Evolutionary conservation across 805 yeast genomes (phyloP), one percentile per base, ranked within the genome.

Genomic region (Barnettozyma californica): DNA sequence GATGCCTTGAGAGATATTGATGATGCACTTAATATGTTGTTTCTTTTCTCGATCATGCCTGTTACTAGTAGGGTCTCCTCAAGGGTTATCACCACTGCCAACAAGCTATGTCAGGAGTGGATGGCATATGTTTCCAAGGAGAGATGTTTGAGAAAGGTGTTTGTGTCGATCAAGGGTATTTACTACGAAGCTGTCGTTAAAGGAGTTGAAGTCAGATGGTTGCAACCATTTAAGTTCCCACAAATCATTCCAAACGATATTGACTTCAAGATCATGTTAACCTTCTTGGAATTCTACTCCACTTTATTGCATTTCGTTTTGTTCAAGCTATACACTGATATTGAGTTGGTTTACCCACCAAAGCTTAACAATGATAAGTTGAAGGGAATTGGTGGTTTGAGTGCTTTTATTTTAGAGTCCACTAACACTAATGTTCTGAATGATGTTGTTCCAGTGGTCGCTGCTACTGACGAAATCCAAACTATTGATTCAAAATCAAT

Each of bases 201-300:
- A 66, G 99, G 99, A 56, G 96, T 90, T 68, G 96, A 88, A 56
- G 77, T 94, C 41, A 80, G 92, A 69, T 94, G 99, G 99, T 80
- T 94, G 51, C 95, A 89, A 42, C 99, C 99, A 21, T 94, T 84
- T 78, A 94, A 90, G 68, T 94, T 91, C 74, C 97, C 99, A 18
- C 95, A 92, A 67, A 87, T 87, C 67, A 85, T 94, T 57, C 98
- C 99, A 42, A 70, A 84, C 41, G 98, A 94, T 67, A 83, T 94
- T 51, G 99, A 94, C 70, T 92, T 94, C 75, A 80, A 94, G 68
- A 89, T 94, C 73, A 94, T 94, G 99, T 75, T 89, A 62, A 92
- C 98, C 1, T 94, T 94, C 70, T 77, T 94, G 63, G 99, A 94
- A 70, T 91, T 94, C 69, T 94, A 94, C 71, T 84, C 96, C 18